Evolutionary conservation across 1,139 yeast genomes (phyloP).

Genomic region (Geotrichum candidum): DNA sequence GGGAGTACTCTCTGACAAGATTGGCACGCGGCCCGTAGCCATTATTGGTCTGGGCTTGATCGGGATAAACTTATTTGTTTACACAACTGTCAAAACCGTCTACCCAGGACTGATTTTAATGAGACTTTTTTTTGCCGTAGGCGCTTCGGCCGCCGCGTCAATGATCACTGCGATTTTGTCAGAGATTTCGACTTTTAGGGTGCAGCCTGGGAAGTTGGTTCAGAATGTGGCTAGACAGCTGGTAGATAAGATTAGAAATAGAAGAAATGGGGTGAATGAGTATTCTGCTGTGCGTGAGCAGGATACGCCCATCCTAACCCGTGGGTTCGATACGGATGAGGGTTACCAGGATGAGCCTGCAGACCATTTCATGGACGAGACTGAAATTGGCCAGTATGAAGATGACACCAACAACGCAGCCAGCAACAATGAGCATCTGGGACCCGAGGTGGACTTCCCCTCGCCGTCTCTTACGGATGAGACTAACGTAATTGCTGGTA

Average conservation of each 20-base stretch:
- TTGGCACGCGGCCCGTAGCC: conserved; percentile 54
- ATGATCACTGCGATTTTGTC: conserved; percentile 49
- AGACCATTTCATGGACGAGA: conserved; percentile 2
- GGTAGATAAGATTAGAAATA: neutral
- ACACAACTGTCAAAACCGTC: conserved; percentile 42
- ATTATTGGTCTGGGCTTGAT: conserved; percentile 45
- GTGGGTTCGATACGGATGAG: neutral
- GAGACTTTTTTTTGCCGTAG: conserved; percentile 55
- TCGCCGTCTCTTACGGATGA: conserved; percentile 5
- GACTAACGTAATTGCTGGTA: conserved; percentile 6
- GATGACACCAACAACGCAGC: neutral
- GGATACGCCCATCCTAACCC: neutral
- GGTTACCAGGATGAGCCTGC: neutral
- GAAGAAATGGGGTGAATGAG: neutral
- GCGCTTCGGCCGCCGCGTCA: conserved; percentile 46
- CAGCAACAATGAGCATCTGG: neutral
- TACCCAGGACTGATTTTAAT: conserved; percentile 48
- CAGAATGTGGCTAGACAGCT: conserved; percentile 8
- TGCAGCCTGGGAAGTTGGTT: conserved; percentile 16
- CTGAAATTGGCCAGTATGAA: conserved; percentile 2
- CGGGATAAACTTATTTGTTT: conserved; percentile 46
- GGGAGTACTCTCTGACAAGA: conserved; percentile 58
- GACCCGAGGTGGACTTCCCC: conserved; percentile 9
- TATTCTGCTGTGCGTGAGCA: neutral
- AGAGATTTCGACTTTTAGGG: conserved; percentile 44